Evolutionary conservation across 495 filamentous ascomycete species (phyloP).

Genomic region (Bryoglossum gracile): DNA sequence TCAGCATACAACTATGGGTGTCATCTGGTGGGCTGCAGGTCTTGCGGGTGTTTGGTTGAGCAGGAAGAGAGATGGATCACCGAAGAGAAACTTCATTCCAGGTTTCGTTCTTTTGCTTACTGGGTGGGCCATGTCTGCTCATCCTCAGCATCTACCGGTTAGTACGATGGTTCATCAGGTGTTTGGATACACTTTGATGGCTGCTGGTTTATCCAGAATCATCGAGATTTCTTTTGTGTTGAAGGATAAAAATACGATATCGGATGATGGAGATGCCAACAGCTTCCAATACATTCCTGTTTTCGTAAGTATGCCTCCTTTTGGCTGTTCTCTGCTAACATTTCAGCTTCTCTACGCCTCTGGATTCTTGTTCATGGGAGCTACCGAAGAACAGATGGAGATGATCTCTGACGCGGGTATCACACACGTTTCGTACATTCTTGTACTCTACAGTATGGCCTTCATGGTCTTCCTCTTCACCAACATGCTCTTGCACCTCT

Average conservation of each 20-base stretch:
- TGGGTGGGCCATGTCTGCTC: slow-evolving; percentile 89
- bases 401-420: slow-evolving; percentile 64
- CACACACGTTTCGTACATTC: slow-evolving; percentile 82
- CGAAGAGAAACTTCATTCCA: slow-evolving; percentile 88
- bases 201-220: slow-evolving; percentile 71
- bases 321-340: background rate
- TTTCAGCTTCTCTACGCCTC: slow-evolving; percentile 83
- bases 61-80: slow-evolving; percentile 68
- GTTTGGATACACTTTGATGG: slow-evolving; percentile 96
- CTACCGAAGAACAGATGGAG: slow-evolving; percentile 91
- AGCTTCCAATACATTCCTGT: slow-evolving; percentile 92
- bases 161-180: slow-evolving; percentile 86
- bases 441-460: slow-evolving; percentile 83
- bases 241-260: slow-evolving; percentile 55
- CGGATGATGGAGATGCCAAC: slow-evolving; percentile 53
- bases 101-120: slow-evolving; percentile 85
- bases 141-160: slow-evolving; percentile 73
- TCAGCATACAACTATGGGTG: slow-evolving; percentile 95
- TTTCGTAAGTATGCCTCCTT: slow-evolving; percentile 57
- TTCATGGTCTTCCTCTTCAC: slow-evolving; percentile 88
- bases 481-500: slow-evolving; percentile 75
- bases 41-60: slow-evolving; percentile 89
- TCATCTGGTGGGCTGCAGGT: slow-evolving; percentile 95
- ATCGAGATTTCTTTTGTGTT: slow-evolving; percentile 90
- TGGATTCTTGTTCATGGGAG: slow-evolving; percentile 95